Conservation (phyloP, 768 basidiomycete genomes). For the Pholiota molesta region DNA sequence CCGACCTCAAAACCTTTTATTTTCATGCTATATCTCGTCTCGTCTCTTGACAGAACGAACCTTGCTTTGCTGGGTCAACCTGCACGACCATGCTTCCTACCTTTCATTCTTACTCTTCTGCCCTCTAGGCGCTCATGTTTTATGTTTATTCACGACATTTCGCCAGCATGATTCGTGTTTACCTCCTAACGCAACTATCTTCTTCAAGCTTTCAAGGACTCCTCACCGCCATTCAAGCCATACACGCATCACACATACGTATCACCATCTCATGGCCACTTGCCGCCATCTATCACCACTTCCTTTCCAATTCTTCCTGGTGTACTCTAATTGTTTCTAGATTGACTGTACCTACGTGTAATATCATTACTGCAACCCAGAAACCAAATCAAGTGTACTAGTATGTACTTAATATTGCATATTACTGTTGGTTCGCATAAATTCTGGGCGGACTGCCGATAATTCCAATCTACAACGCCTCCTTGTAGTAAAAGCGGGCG, state of each 20-base stretch:
- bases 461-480: neutral
- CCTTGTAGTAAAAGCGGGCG: too few species aligned
- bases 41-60: too few species aligned
- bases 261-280: neutral
- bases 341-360: conserved; percentile 4
- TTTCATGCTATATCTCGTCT: too few species aligned
- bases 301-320: neutral
- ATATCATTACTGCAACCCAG: neutral
- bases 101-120: neutral
- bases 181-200: neutral
- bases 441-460: neutral
- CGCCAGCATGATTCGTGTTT: neutral
- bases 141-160: neutral
- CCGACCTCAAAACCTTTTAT: too few species aligned
- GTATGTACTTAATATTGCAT: conserved; percentile 3
- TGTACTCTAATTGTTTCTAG: conserved; percentile 3
- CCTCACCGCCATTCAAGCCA: neutral
- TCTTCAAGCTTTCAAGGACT: neutral
- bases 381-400: conserved; percentile 9
- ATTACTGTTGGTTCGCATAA: neutral
- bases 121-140: neutral
- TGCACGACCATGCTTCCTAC: neutral
- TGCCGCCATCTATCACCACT: neutral
- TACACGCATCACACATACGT: neutral
- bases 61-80: neutral